A percentile compares a stretch with the other conserved stretches of the same genome.
Evolutionary conservation across 2,329 filamentous ascomycete species (phyloP).

Genomic region (Aspergillus sp.): DNA sequence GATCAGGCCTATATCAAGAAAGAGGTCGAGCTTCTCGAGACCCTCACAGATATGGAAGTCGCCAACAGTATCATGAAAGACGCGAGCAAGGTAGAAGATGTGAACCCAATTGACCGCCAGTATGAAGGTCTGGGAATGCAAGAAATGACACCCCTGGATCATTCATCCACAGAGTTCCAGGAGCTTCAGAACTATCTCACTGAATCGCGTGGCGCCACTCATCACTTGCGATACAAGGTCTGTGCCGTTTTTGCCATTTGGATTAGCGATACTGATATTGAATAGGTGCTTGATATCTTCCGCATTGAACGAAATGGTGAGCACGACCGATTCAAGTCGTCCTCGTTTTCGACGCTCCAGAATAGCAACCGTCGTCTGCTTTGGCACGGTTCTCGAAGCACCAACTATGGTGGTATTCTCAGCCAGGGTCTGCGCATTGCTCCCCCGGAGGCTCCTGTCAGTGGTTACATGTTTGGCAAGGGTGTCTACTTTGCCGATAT

Average conservation of each 20-base stretch:
- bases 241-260: neutral
- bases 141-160: constrained; percentile 74
- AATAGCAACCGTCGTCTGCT: constrained; percentile 74
- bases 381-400: constrained; percentile 84
- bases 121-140: constrained; percentile 72
- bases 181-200: constrained; percentile 70
- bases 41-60: constrained; percentile 83
- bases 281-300: constrained; percentile 73
- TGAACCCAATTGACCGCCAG: constrained; percentile 73
- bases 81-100: constrained; percentile 56
- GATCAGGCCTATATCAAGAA: constrained; percentile 64
- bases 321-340: constrained; percentile 67
- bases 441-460: constrained; percentile 73
- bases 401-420: constrained; percentile 86
- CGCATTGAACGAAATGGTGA: constrained; percentile 79
- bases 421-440: constrained; percentile 89
- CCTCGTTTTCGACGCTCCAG: constrained; percentile 55
- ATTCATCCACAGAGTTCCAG: constrained; percentile 63
- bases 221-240: constrained; percentile 44
- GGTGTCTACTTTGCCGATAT: constrained; percentile 88
- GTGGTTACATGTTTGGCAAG: constrained; percentile 88
- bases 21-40: constrained; percentile 80
- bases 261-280: neutral
- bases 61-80: constrained; percentile 76
- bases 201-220: constrained; percentile 69